phyloP scores from a whole-genome alignment of 495 filamentous ascomycete genomes.

The Corynascus novoguineensis region DNA sequence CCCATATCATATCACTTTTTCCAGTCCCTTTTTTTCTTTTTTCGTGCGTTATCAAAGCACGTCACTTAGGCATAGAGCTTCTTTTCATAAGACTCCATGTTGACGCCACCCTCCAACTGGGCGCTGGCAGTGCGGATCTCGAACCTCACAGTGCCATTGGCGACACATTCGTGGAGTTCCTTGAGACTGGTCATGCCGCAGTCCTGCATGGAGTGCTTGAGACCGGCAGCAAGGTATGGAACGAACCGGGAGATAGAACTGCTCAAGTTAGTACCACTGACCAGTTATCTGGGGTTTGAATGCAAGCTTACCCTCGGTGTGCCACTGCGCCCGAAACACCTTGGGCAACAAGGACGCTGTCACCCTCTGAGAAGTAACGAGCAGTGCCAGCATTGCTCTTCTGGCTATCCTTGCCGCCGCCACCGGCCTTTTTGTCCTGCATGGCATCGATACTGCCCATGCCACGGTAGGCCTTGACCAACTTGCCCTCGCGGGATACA shows the following conservation, averaged over 20 bases:
- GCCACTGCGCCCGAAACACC: constrained; percentile 74
- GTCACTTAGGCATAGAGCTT: constrained; percentile 80
- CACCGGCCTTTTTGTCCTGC: constrained; percentile 93
- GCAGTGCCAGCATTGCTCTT: constrained; percentile 93
- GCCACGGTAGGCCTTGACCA: constrained; percentile 97
- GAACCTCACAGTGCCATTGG: constrained; percentile 75
- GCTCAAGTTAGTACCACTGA: constrained; percentile 19
- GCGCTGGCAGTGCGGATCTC: constrained; percentile 92
- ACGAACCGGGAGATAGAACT: constrained; percentile 84
- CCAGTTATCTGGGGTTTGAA: not conserved
- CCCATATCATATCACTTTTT: not conserved
- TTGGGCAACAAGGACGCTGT: constrained; percentile 89
- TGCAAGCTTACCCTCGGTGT: constrained; percentile 44
- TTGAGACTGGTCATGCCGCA: constrained; percentile 75
- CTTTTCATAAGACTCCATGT: constrained; percentile 98
- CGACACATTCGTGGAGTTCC: constrained; percentile 70
- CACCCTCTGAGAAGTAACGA: constrained; percentile 96
- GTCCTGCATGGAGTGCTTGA: constrained; percentile 97
- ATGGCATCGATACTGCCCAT: constrained; percentile 99
- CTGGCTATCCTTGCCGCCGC: constrained; percentile 61
- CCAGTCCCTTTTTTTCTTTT: not conserved
- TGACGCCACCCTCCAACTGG: constrained; percentile 90
- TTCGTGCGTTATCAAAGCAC: constrained; percentile 4
- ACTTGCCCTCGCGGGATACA: constrained; percentile 87
- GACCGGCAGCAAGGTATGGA: constrained; percentile 87